Conservation (phyloP, 345 rosid species). For the Durio zibethinus region DNA sequence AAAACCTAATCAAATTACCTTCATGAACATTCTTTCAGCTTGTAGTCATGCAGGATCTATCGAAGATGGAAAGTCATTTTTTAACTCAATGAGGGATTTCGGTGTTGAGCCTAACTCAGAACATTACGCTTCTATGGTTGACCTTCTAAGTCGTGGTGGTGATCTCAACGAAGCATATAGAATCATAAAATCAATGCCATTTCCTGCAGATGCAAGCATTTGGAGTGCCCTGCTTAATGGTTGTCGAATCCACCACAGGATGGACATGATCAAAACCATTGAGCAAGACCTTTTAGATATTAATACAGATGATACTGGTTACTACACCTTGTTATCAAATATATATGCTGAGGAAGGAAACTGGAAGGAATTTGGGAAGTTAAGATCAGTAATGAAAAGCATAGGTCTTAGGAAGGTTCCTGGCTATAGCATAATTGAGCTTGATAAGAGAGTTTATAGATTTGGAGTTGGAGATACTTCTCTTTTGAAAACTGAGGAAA, state of each 20-base stretch:
- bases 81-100: conserved; percentile 50
- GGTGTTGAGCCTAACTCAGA: conserved; percentile 60
- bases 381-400: conserved; percentile 37
- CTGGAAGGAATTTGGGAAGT: conserved; percentile 49
- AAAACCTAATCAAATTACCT: conserved; percentile 68
- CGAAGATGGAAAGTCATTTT: conserved; percentile 58
- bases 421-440: conserved; percentile 47
- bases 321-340: conserved; percentile 62
- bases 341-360: conserved; percentile 73
- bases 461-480: conserved; percentile 25
- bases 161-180: conserved; percentile 59
- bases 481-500: conserved; percentile 11
- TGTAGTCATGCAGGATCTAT: conserved; percentile 79
- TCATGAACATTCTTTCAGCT: conserved; percentile 79
- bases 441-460: conserved; percentile 22
- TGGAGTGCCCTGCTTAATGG: conserved; percentile 82
- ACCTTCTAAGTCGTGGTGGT: conserved; percentile 81
- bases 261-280: conserved; percentile 56
- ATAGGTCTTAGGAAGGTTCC: conserved; percentile 46
- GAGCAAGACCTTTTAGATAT: conserved; percentile 39
- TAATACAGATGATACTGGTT: conserved; percentile 60
- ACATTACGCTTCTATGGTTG: conserved; percentile 77
- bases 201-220: conserved; percentile 51
- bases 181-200: conserved; percentile 61
- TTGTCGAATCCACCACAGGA: conserved; percentile 66